Evolutionary conservation across 257 asterid genomes (phyloP).

Genomic region (Salvia splendens): DNA sequence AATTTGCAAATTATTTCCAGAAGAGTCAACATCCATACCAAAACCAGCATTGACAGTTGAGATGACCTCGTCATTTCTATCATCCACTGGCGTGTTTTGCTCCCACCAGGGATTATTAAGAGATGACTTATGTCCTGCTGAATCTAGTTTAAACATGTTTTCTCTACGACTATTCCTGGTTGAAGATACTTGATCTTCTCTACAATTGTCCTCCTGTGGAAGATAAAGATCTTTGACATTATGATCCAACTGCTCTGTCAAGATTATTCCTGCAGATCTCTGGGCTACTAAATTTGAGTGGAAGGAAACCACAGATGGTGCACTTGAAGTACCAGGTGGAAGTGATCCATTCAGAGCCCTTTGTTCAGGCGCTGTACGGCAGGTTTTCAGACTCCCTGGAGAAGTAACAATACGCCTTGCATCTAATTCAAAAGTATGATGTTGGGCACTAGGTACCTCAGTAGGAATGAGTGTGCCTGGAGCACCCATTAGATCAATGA

Average conservation of each 20-base stretch:
- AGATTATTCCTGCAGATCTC: conserved; percentile 35
- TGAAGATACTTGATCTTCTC: conserved; percentile 40
- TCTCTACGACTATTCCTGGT: conserved; percentile 39
- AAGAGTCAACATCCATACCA: conserved; percentile 33
- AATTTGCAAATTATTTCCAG: conserved; percentile 52
- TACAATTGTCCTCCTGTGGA: conserved; percentile 35
- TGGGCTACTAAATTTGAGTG: conserved; percentile 37
- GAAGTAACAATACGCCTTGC: conserved; percentile 42
- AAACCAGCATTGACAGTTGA: conserved; percentile 31
- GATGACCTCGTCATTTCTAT: conserved; percentile 39
- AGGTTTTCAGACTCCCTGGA: conserved; percentile 37
- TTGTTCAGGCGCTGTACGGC: conserved; percentile 37
- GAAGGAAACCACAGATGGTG: conserved; percentile 37
- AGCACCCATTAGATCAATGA: conserved; percentile 99
- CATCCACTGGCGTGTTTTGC: conserved; percentile 33
- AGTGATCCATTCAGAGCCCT: conserved; percentile 35
- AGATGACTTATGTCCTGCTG: conserved; percentile 34
- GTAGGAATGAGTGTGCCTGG: conserved; percentile 96
- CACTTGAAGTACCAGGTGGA: conserved; percentile 37
- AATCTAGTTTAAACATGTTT: conserved; percentile 36
- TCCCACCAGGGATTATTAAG: conserved; percentile 41
- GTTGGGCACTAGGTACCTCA: conserved; percentile 71
- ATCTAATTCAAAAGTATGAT: conserved; percentile 59
- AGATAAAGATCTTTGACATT: conserved; percentile 41
- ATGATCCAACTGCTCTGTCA: conserved; percentile 42